These are phyloP conservation scores for Inonotus hispidus DNA, from an alignment of 1,284 basidiomycete species.

Conservation along the genomic window DNA sequence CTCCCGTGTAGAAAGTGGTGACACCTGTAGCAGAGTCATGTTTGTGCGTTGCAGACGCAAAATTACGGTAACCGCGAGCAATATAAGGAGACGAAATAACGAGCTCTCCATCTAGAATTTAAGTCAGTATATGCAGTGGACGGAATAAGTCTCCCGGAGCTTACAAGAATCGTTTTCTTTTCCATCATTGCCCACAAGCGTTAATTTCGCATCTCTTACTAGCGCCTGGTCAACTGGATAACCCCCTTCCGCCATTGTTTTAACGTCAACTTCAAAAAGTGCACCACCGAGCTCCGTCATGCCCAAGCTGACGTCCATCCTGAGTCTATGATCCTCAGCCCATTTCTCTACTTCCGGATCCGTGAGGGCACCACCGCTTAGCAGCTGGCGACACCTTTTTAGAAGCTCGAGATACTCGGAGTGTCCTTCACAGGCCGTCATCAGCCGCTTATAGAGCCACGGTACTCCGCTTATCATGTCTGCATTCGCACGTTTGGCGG, in stretches of 20 bases:
- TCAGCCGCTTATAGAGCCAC: slow-evolving; percentile 14
- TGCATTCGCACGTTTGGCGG: slow-evolving; percentile 6
- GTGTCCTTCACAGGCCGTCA: slow-evolving; percentile 19
- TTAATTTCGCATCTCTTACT: slow-evolving; percentile 4
- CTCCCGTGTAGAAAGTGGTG: slow-evolving; percentile 31
- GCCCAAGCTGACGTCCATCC: slow-evolving; percentile 30
- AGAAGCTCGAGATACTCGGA: slow-evolving; percentile 20
- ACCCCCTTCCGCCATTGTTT: slow-evolving; percentile 3
- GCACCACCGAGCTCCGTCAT: slow-evolving; percentile 33
- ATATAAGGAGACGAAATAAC: slow-evolving; percentile 28
- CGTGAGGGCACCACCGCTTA: slow-evolving; percentile 29
- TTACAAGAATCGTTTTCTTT: slow-evolving; percentile 7
- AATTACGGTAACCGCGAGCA: slow-evolving; percentile 28
- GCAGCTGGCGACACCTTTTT: slow-evolving; percentile 24
- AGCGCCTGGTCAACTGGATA: slow-evolving; percentile 2
- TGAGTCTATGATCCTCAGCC: slow-evolving; percentile 26
- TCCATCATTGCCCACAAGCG: slow-evolving; percentile 5
- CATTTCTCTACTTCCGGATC: slow-evolving; percentile 27
- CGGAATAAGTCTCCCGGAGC: slow-evolving; percentile 22
- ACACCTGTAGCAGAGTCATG: slow-evolving; percentile 23
- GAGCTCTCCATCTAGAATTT: slow-evolving; percentile 30
- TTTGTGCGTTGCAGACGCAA: slow-evolving; percentile 26
- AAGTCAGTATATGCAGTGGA: slow-evolving; percentile 11
- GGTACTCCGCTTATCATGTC: slow-evolving; percentile 21
- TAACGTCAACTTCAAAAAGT: slow-evolving; percentile 6